These are phyloP conservation scores for Heracleum sosnowskyi DNA, from an alignment of 129 eudicot genomes.

Conservation along the genomic window DNA sequence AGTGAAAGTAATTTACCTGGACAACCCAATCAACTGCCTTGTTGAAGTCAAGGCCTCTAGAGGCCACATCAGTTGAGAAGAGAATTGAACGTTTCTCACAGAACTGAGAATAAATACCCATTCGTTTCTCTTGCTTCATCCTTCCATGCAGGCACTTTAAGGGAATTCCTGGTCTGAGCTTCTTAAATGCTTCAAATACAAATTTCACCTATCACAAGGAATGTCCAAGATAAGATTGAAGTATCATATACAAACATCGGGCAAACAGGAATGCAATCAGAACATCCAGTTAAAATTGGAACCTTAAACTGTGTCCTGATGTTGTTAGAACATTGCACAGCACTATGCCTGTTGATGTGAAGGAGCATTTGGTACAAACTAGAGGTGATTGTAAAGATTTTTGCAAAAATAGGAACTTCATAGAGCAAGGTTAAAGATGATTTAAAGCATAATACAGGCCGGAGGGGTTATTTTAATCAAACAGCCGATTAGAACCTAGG, in stretches of 20 bases:
- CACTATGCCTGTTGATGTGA: background rate
- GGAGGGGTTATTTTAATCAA: background rate
- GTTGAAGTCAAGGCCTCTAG: constrained; percentile 92
- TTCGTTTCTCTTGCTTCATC: constrained; percentile 73
- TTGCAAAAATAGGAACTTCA: background rate
- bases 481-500: background rate
- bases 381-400: background rate
- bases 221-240: background rate
- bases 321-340: background rate
- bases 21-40: constrained; percentile 98
- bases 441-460: background rate
- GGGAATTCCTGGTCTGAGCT: constrained; percentile 94
- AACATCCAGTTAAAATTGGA: background rate
- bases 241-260: background rate
- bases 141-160: constrained; percentile 88
- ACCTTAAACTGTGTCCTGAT: background rate
- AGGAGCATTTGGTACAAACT: background rate
- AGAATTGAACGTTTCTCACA: constrained; percentile 60
- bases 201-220: constrained; percentile 52
- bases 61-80: constrained; percentile 70
- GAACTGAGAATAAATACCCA: constrained; percentile 60
- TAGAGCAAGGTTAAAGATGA: background rate
- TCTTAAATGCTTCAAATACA: constrained; percentile 74
- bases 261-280: background rate
- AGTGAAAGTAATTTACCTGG: constrained; percentile 45